Percentiles rank a stretch among this genome's conserved stretches.
Conservation (phyloP, 2,329 filamentous ascomycete species). For the Fusarium verrucosum region DNA sequence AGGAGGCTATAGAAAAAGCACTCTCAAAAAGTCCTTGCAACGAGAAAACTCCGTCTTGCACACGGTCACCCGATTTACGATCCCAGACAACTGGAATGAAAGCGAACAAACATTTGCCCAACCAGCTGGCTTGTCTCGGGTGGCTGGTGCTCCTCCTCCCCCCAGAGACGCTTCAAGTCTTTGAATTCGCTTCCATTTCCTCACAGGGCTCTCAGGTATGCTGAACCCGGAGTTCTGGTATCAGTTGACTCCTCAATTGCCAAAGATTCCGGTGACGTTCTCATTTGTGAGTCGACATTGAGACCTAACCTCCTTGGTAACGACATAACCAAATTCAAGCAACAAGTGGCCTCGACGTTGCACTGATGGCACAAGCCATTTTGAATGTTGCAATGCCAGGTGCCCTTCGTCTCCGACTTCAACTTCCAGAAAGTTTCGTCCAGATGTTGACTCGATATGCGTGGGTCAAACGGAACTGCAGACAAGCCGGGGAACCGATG, state of each 20-base stretch:
- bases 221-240: constrained; percentile 14
- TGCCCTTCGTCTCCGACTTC: background rate
- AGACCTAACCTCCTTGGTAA: background rate
- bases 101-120: constrained; percentile 19
- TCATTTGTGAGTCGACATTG: constrained; percentile 12
- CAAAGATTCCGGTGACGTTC: constrained; percentile 10
- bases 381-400: background rate
- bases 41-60: constrained; percentile 5
- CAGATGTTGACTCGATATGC: background rate
- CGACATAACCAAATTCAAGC: background rate
- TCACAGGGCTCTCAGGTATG: constrained; percentile 18
- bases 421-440: background rate
- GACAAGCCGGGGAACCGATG: constrained; percentile 40
- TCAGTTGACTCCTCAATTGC: constrained; percentile 5
- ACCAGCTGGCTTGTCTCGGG: constrained; percentile 7
- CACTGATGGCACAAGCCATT: background rate
- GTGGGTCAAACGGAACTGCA: constrained; percentile 32
- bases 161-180: constrained; percentile 13
- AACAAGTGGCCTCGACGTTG: background rate
- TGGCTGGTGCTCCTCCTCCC: constrained; percentile 15
- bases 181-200: constrained; percentile 32
- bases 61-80: constrained; percentile 4
- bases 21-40: constrained; percentile 5
- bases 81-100: constrained; percentile 20
- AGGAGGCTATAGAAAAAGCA: constrained; percentile 7